Base-by-base conservation (phyloP, 225 moss, liverwort and hornwort species). In the Sphagnum contortum region DNA sequence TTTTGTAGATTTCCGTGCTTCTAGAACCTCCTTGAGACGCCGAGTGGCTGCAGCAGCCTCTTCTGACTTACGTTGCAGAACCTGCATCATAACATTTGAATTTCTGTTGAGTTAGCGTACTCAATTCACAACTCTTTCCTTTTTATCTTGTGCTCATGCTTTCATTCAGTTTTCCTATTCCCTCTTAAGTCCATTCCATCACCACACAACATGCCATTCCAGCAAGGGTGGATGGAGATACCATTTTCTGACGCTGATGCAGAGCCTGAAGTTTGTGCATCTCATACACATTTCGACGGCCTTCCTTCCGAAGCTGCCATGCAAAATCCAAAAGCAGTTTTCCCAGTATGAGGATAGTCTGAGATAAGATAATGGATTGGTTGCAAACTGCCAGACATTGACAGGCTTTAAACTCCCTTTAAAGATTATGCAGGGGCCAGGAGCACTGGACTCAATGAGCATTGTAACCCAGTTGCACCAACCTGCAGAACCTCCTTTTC, bases 401-500 rank as follows among this genome's bases (percentile, higher is more conserved):
- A 68, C 7, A 48, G 7, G n/a, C 3, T 3, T 10, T 13, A 57
- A n/a, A 44, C n/a, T 45, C 45, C 44, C 57, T 14, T 7, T 11
- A 45, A 65, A 3, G 12, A 29, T 12, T 2, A n/a, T 65, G 49
- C 52, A n/a, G 4, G 6, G 45, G 5, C 9, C 6, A 14, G 49
- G 8, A 47, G 11, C 12, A 62, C 10, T 44, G 5, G 12, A 49
- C 51, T 7, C 9, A 13, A 49, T 12, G 6, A 59, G 11, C 11
- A 50, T 58, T 44, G 48, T 55, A n/a, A 57, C 10, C 14, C 10
- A 48, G 47, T 12, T 12, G 48, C 13, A 62, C 49, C 60, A 66
- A 98, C 96, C 96, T 98, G 96, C 3, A 98, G 80, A 64, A 98
- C 69, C 68, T 98, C 96, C 71, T 87, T 98, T 73, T 98, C 96